Percentiles rank a stretch among this genome's conserved stretches.
Evolutionary conservation across 2,329 filamentous ascomycete species (phyloP).

Genomic region (Xenoacremonium recifei): DNA sequence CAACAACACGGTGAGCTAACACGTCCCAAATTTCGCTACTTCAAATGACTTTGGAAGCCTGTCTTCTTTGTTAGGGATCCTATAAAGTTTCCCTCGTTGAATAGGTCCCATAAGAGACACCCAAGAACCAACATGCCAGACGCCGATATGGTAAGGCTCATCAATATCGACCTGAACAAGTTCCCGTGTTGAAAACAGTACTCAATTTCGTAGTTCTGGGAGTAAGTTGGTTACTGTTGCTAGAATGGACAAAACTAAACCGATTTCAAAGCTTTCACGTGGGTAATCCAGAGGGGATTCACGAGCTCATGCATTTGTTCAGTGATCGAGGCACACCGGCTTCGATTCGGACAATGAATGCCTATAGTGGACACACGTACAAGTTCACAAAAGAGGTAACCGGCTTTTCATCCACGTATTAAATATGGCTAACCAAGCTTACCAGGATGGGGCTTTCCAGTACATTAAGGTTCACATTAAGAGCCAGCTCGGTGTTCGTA

Average conservation of each 20-base stretch:
- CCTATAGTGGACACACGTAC: slow-evolving; percentile 48
- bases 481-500: slow-evolving; percentile 44
- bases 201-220: not conserved
- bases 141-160: not conserved
- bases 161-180: too few species aligned
- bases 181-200: not conserved
- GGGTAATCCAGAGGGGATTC: slow-evolving; percentile 26
- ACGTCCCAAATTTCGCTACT: not conserved
- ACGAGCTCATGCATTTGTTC: slow-evolving; percentile 52
- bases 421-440: not conserved
- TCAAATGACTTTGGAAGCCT: not conserved
- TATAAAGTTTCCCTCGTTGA: not conserved
- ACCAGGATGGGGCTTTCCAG: slow-evolving; percentile 43
- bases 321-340: slow-evolving; percentile 47
- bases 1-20: slow-evolving; percentile 59
- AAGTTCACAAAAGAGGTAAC: slow-evolving; percentile 34
- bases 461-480: slow-evolving; percentile 52
- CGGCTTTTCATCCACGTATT: not conserved
- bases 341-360: slow-evolving; percentile 45
- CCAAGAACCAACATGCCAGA: not conserved
- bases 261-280: slow-evolving; percentile 1
- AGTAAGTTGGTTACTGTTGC: too few species aligned
- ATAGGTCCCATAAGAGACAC: not conserved
- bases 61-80: not conserved
- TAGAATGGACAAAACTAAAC: too few species aligned